These are phyloP conservation scores for Venturiaceae sp. DNA, from an alignment of 2,329 filamentous ascomycete species.

Conservation along the genomic window DNA sequence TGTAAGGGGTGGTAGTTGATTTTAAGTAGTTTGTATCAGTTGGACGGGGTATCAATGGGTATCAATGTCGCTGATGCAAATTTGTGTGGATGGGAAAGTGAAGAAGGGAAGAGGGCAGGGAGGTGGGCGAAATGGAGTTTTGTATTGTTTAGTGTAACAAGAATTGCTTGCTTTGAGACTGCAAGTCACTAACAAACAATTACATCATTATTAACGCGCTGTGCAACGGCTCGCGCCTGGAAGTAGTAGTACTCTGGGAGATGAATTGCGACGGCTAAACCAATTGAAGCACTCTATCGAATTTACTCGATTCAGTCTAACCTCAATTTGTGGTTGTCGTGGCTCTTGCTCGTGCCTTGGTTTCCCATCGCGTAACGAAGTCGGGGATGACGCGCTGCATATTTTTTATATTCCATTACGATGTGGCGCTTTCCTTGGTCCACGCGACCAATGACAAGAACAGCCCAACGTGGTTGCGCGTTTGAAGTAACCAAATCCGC, in stretches of 20 bases:
- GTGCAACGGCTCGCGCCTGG: not conserved
- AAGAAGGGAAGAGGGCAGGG: not conserved
- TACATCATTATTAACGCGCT: not conserved
- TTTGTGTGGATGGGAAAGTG: not conserved
- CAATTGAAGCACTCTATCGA: not conserved
- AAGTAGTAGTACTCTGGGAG: not conserved
- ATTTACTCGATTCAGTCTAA: not conserved
- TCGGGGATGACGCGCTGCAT: not conserved
- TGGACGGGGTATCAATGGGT: slow-evolving; percentile 1
- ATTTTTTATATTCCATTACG: not conserved
- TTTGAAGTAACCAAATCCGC: not conserved
- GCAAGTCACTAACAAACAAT: not conserved
- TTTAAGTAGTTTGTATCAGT: not conserved
- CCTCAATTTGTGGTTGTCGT: not conserved
- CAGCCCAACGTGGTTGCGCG: not conserved
- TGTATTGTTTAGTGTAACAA: not conserved
- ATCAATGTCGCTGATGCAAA: not conserved
- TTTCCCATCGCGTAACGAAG: not conserved
- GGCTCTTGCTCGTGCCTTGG: not conserved
- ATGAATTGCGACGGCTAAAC: not conserved
- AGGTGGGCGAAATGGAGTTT: not conserved
- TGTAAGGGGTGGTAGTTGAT: not conserved
- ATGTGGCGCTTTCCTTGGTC: not conserved
- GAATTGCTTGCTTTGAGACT: not conserved
- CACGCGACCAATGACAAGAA: not conserved